These are phyloP conservation scores for Cordyceps javanica DNA, from an alignment of 2,329 filamentous ascomycete genomes.

Conservation along the genomic window DNA sequence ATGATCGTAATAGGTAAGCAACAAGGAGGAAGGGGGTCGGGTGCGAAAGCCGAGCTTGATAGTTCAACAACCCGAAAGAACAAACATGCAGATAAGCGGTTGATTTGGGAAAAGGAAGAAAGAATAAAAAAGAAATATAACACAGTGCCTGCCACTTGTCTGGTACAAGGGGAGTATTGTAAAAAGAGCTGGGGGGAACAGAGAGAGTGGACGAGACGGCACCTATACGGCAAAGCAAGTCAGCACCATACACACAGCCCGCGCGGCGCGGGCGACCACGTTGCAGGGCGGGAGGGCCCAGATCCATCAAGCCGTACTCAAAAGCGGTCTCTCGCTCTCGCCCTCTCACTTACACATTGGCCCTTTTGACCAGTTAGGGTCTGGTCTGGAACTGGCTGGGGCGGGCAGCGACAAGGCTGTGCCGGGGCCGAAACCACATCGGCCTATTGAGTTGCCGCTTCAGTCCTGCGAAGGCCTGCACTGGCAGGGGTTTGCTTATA, in stretches of 20 bases:
- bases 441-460: too few species aligned
- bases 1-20: not conserved
- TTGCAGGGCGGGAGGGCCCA: not conserved
- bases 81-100: too few species aligned
- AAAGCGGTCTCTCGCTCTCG: too few species aligned
- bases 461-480: too few species aligned
- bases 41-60: too few species aligned
- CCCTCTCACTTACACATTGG: not conserved
- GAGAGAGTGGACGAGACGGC: not conserved
- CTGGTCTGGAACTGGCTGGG: not conserved
- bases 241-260: not conserved
- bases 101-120: not conserved
- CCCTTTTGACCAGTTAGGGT: not conserved
- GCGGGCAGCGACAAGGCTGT: slow-evolving; percentile 2
- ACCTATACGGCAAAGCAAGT: not conserved
- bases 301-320: too few species aligned
- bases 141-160: not conserved
- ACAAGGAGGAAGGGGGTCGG: not conserved
- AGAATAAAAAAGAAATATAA: not conserved
- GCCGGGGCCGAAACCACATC: slow-evolving; percentile 7
- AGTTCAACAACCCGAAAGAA: too few species aligned
- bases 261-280: not conserved
- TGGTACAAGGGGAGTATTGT: not conserved
- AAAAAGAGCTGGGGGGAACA: not conserved
- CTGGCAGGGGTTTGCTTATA: too few species aligned